A percentile compares a stretch with the other conserved stretches of the same genome.
phyloP scores from a whole-genome alignment of 2,329 filamentous ascomycete genomes.

The Rhynchosporium graminicola region DNA sequence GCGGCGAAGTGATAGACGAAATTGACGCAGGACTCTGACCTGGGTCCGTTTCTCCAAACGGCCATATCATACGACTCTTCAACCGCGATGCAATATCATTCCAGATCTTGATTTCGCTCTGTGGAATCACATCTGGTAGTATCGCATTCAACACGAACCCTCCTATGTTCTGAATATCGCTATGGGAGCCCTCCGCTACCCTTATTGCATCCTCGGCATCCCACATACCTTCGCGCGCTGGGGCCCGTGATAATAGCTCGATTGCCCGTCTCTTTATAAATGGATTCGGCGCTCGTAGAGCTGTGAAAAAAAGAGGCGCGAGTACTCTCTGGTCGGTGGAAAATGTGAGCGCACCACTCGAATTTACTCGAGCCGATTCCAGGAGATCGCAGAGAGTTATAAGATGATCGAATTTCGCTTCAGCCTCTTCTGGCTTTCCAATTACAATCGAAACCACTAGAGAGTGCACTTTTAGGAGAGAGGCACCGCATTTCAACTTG shows the following conservation, averaged over 20 bases:
- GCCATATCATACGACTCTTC: conserved; percentile 29
- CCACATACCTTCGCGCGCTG: conserved; percentile 38
- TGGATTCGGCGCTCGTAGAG: conserved; percentile 25
- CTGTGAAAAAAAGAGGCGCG: conserved; percentile 34
- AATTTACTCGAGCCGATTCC: conserved; percentile 14
- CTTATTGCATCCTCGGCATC: conserved; percentile 31
- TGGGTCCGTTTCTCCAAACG: conserved; percentile 24
- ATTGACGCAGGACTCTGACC: conserved; percentile 9
- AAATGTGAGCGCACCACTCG: conserved; percentile 22
- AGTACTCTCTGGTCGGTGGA: conserved; percentile 34
- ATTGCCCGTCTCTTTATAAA: conserved; percentile 27
- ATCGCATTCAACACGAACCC: conserved; percentile 13
- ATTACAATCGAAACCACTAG: conserved; percentile 31
- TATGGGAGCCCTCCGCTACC: conserved; percentile 24
- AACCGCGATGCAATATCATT: conserved; percentile 19
- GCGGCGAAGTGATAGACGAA: conserved; percentile 7
- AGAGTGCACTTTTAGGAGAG: conserved; percentile 40
- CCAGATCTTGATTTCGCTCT: conserved; percentile 21
- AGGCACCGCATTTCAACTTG: conserved; percentile 55
- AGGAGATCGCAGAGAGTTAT: conserved; percentile 31
- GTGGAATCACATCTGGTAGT: conserved; percentile 14
- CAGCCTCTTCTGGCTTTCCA: conserved; percentile 19
- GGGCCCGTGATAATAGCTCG: conserved; percentile 28
- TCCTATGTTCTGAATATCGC: conserved; percentile 15
- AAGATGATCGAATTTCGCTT: conserved; percentile 32